Percentiles rank a stretch among this genome's conserved stretches.
phyloP scores from a whole-genome alignment of 2,329 filamentous ascomycete species.

The Sphaerulina populicola region DNA sequence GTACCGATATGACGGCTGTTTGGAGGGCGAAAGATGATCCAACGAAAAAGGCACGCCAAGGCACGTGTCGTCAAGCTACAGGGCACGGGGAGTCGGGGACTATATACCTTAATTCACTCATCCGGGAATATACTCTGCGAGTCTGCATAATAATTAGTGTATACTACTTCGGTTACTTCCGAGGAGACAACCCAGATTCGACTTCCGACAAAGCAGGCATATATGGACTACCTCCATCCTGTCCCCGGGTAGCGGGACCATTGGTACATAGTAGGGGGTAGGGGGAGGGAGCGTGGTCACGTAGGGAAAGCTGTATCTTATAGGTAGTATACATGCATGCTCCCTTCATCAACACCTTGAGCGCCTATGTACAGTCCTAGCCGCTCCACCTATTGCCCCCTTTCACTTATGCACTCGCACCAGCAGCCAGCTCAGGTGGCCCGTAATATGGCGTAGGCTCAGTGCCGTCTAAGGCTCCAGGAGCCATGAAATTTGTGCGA shows the following conservation, averaged over 20 bases:
- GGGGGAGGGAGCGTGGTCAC: neutral
- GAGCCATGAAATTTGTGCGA: conserved; percentile 46
- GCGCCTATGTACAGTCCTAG: conserved; percentile 18
- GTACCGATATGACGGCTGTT: no score
- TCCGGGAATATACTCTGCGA: no score
- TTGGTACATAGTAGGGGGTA: no score
- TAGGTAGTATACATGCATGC: conserved; percentile 16
- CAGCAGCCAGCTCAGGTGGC: conserved; percentile 17
- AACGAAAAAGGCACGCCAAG: neutral
- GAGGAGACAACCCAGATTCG: no score
- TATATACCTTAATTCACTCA: no score
- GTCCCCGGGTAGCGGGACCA: no score
- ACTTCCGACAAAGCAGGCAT: no score
- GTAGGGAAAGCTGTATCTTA: conserved; percentile 10
- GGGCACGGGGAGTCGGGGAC: no score
- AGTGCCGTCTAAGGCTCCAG: conserved; percentile 33
- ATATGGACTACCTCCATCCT: no score
- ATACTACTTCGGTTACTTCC: no score
- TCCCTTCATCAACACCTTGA: conserved; percentile 14
- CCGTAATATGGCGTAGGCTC: conserved; percentile 35
- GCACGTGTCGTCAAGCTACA: no score
- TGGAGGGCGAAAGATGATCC: neutral
- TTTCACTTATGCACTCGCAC: conserved; percentile 18
- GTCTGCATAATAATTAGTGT: no score
- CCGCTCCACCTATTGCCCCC: neutral